Evolutionary conservation across 371 early-diverging fungal genomes (phyloP), one percentile per base, ranked within the genome.

Genomic region (Chytridium lagenaria): DNA sequence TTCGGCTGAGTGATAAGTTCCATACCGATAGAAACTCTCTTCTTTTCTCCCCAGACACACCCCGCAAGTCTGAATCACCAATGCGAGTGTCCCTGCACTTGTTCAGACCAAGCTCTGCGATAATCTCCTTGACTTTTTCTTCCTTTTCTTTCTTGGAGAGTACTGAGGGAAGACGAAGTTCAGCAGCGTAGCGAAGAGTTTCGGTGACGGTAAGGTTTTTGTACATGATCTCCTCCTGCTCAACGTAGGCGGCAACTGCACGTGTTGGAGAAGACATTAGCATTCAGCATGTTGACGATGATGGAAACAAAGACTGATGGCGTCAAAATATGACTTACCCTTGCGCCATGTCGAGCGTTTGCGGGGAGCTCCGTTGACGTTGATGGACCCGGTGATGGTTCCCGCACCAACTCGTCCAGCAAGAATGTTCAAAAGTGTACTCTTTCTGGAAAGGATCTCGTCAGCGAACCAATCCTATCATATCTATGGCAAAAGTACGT

Each of bases 21-120:
- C 84, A 92, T 90, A 10, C 95, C 99, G 70, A 98, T 97, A 19
- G 94, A 90, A 0, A 97, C 96, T 52, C 98, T 88, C 69, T 89
- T 89, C 73, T 81, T 93, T 79, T 98, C 97, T 16, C 98, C 99
- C 97, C 97, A 57, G 92, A 92, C 52, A 86, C 71, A 0, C 84
- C 84, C 44, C 76, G 44, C 2, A 19, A 55, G 30, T 52, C 31
- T 55, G 5, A 30, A 57, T 77, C 83, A 7, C 94, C 96, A 51
- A 94, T 91, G 31, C 80, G 72, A 33, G 82, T 78, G 71, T 94
- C 89, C 12, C 90, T 87, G 80, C 90, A 90, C 5, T 84, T 74
- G 31, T 79, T 68, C 19, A 94, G 84, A 0, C 93, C 93, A 0
- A 95, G 83, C 73, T 91, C 90, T 1, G 82, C 73, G 71, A 95